These are phyloP conservation scores for Cornus suecica DNA, from an alignment of 148 eudicot species.

Conservation along the genomic window DNA sequence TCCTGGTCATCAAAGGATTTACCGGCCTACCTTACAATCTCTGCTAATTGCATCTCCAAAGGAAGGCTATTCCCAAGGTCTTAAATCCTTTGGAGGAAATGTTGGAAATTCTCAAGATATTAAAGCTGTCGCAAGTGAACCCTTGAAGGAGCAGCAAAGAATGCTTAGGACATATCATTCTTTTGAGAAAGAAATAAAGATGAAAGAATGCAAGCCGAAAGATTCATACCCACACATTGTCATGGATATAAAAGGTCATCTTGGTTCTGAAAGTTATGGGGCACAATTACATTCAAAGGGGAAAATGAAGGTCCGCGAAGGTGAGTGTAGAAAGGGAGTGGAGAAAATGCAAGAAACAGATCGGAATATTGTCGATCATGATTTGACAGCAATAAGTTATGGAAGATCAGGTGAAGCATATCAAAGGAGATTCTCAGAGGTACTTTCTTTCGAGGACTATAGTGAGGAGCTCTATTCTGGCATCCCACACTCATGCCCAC, in stretches of 20 bases:
- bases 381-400: slow-evolving; percentile 16
- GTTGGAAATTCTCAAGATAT: slow-evolving; percentile 21
- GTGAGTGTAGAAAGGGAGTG: slow-evolving; percentile 23
- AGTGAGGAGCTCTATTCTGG: slow-evolving; percentile 2
- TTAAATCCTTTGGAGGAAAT: slow-evolving; percentile 19
- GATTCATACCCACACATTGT: slow-evolving; percentile 20
- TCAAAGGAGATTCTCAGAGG: slow-evolving; percentile 24
- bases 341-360: slow-evolving; percentile 22
- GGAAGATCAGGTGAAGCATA: slow-evolving; percentile 23
- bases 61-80: slow-evolving; percentile 21
- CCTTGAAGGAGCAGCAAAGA: slow-evolving; percentile 33
- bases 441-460: slow-evolving; percentile 12
- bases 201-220: slow-evolving; percentile 25
- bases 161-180: slow-evolving; percentile 22
- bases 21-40: slow-evolving; percentile 33
- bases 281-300: slow-evolving; percentile 37
- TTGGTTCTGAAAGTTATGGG: slow-evolving; percentile 17
- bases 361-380: slow-evolving; percentile 21
- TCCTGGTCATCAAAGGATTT: slow-evolving; percentile 39
- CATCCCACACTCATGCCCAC: slow-evolving; percentile 19
- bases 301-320: slow-evolving; percentile 37
- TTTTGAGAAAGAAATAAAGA: slow-evolving; percentile 22
- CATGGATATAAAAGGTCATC: slow-evolving; percentile 19
- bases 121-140: slow-evolving; percentile 20
- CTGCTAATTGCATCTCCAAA: slow-evolving; percentile 29